Conservation (phyloP, 352 stramenopile genomes). For the Phytopythium delawarense region DNA sequence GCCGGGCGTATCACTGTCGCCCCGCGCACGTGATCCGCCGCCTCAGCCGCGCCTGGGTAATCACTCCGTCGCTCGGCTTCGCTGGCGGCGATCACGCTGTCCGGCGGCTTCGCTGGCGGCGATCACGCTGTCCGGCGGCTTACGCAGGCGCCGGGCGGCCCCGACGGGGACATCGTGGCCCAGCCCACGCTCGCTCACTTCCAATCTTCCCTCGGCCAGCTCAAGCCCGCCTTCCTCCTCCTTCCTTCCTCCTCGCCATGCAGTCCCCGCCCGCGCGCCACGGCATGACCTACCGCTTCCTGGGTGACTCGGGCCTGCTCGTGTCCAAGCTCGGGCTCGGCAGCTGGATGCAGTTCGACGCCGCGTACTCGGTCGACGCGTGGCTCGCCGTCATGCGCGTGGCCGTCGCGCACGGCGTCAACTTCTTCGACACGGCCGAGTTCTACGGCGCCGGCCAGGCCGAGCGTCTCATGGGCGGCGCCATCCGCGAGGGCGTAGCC, state of each 20-base stretch:
- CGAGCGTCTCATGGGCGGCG: conserved; percentile 36
- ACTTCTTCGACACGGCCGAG: conserved; percentile 49
- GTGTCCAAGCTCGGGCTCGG: conserved; percentile 35
- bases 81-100: background rate
- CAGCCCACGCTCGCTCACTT: background rate
- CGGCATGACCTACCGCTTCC: conserved; percentile 33
- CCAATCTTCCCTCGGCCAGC: background rate
- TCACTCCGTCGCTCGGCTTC: background rate
- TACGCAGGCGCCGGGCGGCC: background rate
- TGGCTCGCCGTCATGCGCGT: conserved; percentile 23
- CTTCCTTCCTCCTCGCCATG: background rate
- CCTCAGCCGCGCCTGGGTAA: background rate
- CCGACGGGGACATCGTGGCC: no score
- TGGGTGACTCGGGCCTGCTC: conserved; percentile 33
- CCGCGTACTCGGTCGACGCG: conserved; percentile 12
- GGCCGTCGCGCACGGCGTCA: conserved; percentile 37
- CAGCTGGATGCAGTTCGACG: conserved; percentile 29
- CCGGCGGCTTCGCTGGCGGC: background rate
- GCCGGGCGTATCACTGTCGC: no score
- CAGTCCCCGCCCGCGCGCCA: background rate
- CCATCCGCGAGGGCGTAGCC: conserved; percentile 35
- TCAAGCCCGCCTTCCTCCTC: background rate
- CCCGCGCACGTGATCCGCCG: no score
- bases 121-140: background rate
- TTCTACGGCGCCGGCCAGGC: conserved; percentile 31